A percentile compares a stretch with the other conserved stretches of the same genome.
Conservation (phyloP, 2,329 filamentous ascomycete genomes). For the Seiridium cupressi region DNA sequence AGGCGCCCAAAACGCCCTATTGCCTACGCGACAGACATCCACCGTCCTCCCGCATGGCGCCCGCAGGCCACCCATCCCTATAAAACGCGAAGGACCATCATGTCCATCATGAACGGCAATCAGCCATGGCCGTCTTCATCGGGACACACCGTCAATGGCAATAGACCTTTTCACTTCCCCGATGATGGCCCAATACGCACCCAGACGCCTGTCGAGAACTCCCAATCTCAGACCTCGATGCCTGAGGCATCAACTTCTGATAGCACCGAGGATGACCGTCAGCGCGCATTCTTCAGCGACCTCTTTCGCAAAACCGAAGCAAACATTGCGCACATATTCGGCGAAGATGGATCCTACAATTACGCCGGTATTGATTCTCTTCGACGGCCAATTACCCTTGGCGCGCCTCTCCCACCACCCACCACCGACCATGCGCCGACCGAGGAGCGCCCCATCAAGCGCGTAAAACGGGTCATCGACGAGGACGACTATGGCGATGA, state of each 20-base stretch:
- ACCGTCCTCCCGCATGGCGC: slow-evolving; percentile 53
- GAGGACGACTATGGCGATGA: slow-evolving; percentile 87
- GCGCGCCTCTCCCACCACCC: slow-evolving; percentile 45
- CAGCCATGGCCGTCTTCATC: slow-evolving; percentile 62
- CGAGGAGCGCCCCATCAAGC: slow-evolving; percentile 66
- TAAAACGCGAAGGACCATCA: slow-evolving; percentile 52
- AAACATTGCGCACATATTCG: slow-evolving; percentile 75
- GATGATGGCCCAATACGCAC: slow-evolving; percentile 58
- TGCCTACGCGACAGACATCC: slow-evolving; percentile 50
- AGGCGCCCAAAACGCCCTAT: slow-evolving; percentile 42
- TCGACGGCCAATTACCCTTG: slow-evolving; percentile 38
- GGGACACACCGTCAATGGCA: slow-evolving; percentile 44
- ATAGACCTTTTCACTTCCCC: slow-evolving; percentile 52
- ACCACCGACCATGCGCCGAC: slow-evolving; percentile 59
- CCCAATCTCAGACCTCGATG: slow-evolving; percentile 42
- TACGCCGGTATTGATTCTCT: slow-evolving; percentile 52
- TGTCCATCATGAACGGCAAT: slow-evolving; percentile 68
- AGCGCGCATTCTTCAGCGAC: slow-evolving; percentile 72
- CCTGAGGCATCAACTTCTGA: slow-evolving; percentile 51
- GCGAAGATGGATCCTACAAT: slow-evolving; percentile 54
- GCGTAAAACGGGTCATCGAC: slow-evolving; percentile 73
- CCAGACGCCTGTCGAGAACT: slow-evolving; percentile 49
- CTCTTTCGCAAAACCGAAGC: slow-evolving; percentile 76
- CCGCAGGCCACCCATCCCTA: slow-evolving; percentile 45
- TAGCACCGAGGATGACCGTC: slow-evolving; percentile 66